Conservation (phyloP, 805 yeast species). For the Starmerella kuoi region DNA sequence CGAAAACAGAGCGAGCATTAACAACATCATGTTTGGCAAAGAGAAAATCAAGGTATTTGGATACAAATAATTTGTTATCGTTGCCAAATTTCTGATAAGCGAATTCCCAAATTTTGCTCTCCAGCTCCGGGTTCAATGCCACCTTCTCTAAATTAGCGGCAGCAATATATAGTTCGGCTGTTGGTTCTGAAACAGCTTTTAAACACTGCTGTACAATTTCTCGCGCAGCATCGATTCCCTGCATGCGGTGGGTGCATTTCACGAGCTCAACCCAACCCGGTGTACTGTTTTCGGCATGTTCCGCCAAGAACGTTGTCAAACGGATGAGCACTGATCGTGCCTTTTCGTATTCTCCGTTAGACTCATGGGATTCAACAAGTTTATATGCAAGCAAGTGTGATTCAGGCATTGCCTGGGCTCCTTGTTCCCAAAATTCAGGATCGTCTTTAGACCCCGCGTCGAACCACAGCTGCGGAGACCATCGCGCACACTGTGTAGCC, state of each 20-base stretch:
- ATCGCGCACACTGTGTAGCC: conserved; percentile 48
- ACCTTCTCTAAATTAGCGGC: conserved; percentile 70
- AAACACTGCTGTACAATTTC: conserved; percentile 57
- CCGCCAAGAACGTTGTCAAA: conserved; percentile 37
- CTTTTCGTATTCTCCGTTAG: conserved; percentile 38
- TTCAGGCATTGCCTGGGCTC: conserved; percentile 51
- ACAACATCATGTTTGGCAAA: conserved; percentile 56
- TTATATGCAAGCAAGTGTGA: conserved; percentile 57
- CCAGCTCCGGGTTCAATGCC: conserved; percentile 47
- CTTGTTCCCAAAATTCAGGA: conserved; percentile 39
- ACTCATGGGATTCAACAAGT: conserved; percentile 59
- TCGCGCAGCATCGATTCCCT: conserved; percentile 63
- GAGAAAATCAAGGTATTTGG: conserved; percentile 60
- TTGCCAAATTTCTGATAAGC: conserved; percentile 51
- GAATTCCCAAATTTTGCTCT: conserved; percentile 63
- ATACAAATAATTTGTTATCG: conserved; percentile 44
- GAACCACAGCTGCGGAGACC: conserved; percentile 69
- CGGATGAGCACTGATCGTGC: conserved; percentile 40
- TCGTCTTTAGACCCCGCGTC: conserved; percentile 30
- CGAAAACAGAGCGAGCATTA: conserved; percentile 70
- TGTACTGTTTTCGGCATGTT: conserved; percentile 35
- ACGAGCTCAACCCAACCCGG: conserved; percentile 55
- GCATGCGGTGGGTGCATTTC: conserved; percentile 54
- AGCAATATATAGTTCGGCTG: conserved; percentile 68
- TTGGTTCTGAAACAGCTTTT: conserved; percentile 29